These are phyloP conservation scores for Tricholoma hemisulphureum DNA, from an alignment of 768 basidiomycete species.

Conservation along the genomic window DNA sequence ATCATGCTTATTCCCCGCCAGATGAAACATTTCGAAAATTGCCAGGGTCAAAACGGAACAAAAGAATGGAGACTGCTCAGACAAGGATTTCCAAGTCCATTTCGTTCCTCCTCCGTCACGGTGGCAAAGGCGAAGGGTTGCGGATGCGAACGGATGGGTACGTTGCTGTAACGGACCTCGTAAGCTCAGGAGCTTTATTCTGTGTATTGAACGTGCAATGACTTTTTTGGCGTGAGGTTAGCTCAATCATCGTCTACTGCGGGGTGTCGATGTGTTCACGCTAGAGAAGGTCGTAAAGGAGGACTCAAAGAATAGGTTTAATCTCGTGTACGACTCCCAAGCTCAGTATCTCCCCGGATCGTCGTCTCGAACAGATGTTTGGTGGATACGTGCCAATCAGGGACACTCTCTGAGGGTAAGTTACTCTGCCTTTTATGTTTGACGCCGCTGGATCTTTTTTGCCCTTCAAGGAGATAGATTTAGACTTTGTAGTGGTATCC, in stretches of 20 bases:
- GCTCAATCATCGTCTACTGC: slow-evolving; percentile 50
- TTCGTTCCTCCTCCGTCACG: slow-evolving; percentile 82
- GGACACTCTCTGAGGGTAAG: slow-evolving; percentile 80
- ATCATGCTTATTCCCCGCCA: background rate
- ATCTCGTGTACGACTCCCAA: slow-evolving; percentile 46
- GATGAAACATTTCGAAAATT: background rate
- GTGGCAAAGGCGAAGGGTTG: slow-evolving; percentile 55
- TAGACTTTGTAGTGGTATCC: slow-evolving; percentile 61
- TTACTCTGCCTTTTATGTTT: background rate
- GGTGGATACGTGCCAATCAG: slow-evolving; percentile 91
- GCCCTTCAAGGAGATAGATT: slow-evolving; percentile 52
- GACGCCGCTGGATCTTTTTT: background rate
- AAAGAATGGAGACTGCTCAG: background rate
- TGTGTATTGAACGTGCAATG: background rate
- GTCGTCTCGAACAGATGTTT: slow-evolving; percentile 38
- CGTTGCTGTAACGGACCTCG: slow-evolving; percentile 78
- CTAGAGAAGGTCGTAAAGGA: slow-evolving; percentile 63
- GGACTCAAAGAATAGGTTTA: slow-evolving; percentile 68
- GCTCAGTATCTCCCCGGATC: slow-evolving; percentile 1
- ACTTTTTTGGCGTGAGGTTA: slow-evolving; percentile 61
- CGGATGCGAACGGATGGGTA: slow-evolving; percentile 73
- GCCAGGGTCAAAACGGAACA: background rate
- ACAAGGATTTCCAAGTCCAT: slow-evolving; percentile 72
- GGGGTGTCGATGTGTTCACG: slow-evolving; percentile 11
- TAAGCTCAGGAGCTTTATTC: slow-evolving; percentile 35